A percentile compares a stretch with the other conserved stretches of the same genome.
Conservation (phyloP, 441 rosid genomes). For the Adansonia rubrostipa region DNA sequence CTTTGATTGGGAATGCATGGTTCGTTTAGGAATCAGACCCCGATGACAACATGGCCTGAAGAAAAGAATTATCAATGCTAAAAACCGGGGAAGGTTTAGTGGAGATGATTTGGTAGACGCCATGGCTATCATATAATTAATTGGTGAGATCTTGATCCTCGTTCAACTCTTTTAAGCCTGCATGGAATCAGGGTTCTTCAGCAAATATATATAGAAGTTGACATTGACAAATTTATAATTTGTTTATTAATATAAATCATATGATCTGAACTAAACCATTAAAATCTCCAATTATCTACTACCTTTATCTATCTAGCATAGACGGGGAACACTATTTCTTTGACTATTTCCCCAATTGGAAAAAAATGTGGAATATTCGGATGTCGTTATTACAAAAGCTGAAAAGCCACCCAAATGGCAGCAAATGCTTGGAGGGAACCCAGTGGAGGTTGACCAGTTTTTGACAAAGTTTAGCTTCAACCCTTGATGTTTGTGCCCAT, state of each 20-base stretch:
- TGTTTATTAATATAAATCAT: neutral
- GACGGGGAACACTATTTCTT: neutral
- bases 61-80: constrained; percentile 6
- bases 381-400: no score
- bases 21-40: constrained; percentile 9
- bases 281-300: neutral
- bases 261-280: neutral
- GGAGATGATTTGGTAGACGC: neutral
- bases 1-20: constrained; percentile 42
- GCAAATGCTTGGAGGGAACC: no score
- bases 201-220: neutral
- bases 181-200: neutral
- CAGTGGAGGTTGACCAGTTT: no score
- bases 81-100: constrained; percentile 18
- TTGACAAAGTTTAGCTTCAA: no score
- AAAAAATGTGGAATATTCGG: no score
- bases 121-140: neutral
- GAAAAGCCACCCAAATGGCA: no score
- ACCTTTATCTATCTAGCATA: neutral
- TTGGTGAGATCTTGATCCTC: neutral
- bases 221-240: neutral
- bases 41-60: constrained; percentile 6
- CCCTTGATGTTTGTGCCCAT: no score
- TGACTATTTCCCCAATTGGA: neutral
- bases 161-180: neutral